These are phyloP conservation scores for Phytophthora fragariaefolia DNA, from an alignment of 352 stramenopile species.

Conservation along the genomic window DNA sequence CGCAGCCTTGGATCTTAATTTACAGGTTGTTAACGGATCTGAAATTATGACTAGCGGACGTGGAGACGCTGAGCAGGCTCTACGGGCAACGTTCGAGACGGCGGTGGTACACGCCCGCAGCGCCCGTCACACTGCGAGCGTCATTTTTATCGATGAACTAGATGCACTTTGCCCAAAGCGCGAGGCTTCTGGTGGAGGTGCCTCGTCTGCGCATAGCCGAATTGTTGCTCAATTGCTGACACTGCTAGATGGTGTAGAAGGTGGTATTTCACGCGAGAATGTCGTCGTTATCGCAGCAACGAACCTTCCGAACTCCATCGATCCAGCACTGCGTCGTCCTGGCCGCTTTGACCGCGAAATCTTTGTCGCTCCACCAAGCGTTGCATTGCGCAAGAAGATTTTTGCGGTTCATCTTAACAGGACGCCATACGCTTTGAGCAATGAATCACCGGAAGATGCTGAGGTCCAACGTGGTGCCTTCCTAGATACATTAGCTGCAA, in stretches of 20 bases:
- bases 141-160: conserved; percentile 97
- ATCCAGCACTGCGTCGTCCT: conserved; percentile 73
- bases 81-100: conserved; percentile 65
- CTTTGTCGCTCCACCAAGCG: conserved; percentile 59
- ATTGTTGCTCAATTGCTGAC: conserved; percentile 96
- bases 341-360: conserved; percentile 87
- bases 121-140: conserved; percentile 44
- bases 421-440: conserved; percentile 47
- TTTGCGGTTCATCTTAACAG: conserved; percentile 63
- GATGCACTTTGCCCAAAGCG: conserved; percentile 95
- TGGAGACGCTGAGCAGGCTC: conserved; percentile 69
- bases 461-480: conserved; percentile 38
- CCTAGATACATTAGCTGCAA: conserved; percentile 45
- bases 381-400: conserved; percentile 56
- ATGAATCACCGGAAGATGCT: conserved; percentile 8
- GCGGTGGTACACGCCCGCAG: conserved; percentile 42
- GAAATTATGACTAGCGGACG: conserved; percentile 82
- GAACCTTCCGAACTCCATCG: conserved; percentile 95
- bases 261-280: conserved; percentile 56
- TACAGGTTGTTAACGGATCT: conserved; percentile 81
- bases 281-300: conserved; percentile 95
- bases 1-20: conserved; percentile 42
- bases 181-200: conserved; percentile 51
- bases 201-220: conserved; percentile 56
- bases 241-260: conserved; percentile 93